phyloP scores from a whole-genome alignment of 2,329 filamentous ascomycete species.

The Didymella keratinophila region DNA sequence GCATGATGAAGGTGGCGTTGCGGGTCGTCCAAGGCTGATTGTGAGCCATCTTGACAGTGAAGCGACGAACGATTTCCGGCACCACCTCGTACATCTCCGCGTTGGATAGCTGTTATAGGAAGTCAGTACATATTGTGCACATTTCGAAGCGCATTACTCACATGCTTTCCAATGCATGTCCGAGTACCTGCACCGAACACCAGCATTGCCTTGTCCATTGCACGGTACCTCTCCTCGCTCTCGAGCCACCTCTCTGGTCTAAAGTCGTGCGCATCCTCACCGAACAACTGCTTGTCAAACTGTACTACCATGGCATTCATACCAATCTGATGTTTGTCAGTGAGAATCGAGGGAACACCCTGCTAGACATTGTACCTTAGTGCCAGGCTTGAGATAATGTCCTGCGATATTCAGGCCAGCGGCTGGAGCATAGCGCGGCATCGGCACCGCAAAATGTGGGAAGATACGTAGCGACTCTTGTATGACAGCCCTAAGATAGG shows the following conservation, averaged over 20 bases:
- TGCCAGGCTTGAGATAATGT: conserved; percentile 2
- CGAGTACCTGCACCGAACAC: conserved; percentile 49
- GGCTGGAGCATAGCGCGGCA: conserved; percentile 74
- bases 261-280: conserved; percentile 51
- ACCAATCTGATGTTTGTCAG: background rate
- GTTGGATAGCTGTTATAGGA: conserved; percentile 4
- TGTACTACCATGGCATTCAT: conserved; percentile 53
- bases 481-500: conserved; percentile 77
- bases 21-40: conserved; percentile 30
- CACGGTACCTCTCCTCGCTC: conserved; percentile 21
- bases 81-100: conserved; percentile 35
- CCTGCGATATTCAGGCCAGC: conserved; percentile 65
- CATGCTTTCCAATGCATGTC: conserved; percentile 44
- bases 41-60: conserved; percentile 30
- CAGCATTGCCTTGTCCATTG: conserved; percentile 44
- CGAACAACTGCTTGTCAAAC: conserved; percentile 51
- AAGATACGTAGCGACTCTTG: conserved; percentile 80
- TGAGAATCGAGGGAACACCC: background rate
- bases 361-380: background rate
- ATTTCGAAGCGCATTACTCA: conserved; percentile 3
- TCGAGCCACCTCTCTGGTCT: conserved; percentile 58
- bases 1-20: conserved; percentile 29
- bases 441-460: conserved; percentile 72
- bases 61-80: conserved; percentile 29
- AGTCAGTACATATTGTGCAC: background rate